Evolutionary conservation across 495 filamentous ascomycete genomes (phyloP), one percentile per base, ranked within the genome.

Genomic region (Neurospora sp.): DNA sequence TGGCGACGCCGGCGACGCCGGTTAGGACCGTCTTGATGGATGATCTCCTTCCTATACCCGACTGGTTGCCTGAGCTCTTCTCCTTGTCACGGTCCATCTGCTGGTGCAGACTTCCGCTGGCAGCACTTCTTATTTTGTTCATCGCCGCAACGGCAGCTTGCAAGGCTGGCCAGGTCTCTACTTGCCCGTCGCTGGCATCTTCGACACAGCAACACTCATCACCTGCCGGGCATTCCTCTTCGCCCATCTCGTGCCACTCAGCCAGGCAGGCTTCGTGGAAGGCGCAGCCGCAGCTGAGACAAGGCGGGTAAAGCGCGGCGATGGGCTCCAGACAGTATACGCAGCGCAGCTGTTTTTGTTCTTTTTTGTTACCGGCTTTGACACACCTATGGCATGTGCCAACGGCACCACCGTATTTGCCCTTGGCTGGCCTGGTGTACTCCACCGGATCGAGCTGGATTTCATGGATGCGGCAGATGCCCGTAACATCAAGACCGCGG

Each of bases 201-300:
- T 82, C 77, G n/a, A 81, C 77, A 72, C 85, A 87, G 70, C 81
- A 75, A 72, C 85, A 87, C 70, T 86, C 85, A 72, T 87, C 84
- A 31, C 85, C 85, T 1, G 82, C 85, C 0, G 84, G 84, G 39
- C 85, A 87, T 49, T 86, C 81, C 4, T 76, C 82, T 71, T 84
- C 83, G 39, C 84, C 85, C 31, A 81, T 80, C 27, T 77, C 82
- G 75, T 90, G 82, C 83, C 87, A 86, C 77, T 86, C 80, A 71
- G 82, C 78, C n/a, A 90, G 81, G 75, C 87, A 89, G 12, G 77
- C 73, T 37, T 88, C 85, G 78, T 91, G 90, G 16, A 82, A 82
- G 14, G 86, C 86, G 74, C 90, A 90, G n/a, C 90, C 90, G 74
- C 90, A 91, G 70, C 80, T 81, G 7, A 90, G 79, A 76, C 90